phyloP scores from a whole-genome alignment of 495 filamentous ascomycete species.

The Cercophora samala region DNA sequence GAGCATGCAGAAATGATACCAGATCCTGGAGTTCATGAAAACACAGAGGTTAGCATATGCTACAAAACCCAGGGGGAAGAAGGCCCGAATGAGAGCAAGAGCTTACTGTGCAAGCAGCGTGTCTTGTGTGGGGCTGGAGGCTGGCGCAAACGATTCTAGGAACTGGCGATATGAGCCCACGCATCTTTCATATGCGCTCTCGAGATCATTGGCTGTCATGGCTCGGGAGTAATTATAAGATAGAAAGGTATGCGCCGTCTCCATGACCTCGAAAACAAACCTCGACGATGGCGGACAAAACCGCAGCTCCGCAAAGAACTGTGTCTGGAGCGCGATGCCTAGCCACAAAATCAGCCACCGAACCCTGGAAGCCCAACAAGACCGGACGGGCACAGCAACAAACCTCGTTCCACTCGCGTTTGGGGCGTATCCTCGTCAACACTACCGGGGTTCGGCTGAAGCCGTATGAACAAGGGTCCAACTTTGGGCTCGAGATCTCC shows the following conservation, averaged over 20 bases:
- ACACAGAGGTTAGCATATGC: background rate
- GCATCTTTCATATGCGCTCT: slow-evolving; percentile 28
- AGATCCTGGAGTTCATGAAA: slow-evolving; percentile 16
- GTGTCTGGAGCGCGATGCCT: slow-evolving; percentile 29
- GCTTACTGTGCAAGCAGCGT: slow-evolving; percentile 29
- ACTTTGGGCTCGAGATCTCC: slow-evolving; percentile 28
- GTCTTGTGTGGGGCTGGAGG: slow-evolving; percentile 17
- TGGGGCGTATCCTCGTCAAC: slow-evolving; percentile 26
- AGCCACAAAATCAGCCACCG: background rate
- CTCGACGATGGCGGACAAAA: slow-evolving; percentile 23
- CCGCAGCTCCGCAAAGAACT: slow-evolving; percentile 27
- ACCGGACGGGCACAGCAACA: background rate
- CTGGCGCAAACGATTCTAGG: background rate
- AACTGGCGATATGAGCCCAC: slow-evolving; percentile 17
- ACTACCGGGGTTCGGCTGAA: slow-evolving; percentile 18
- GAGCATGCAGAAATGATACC: slow-evolving; percentile 32
- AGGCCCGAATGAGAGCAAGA: background rate
- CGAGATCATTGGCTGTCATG: slow-evolving; percentile 30
- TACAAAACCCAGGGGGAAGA: background rate
- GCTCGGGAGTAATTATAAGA: slow-evolving; percentile 29
- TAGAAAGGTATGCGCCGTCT: slow-evolving; percentile 28
- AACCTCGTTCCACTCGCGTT: slow-evolving; percentile 30
- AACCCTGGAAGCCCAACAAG: background rate
- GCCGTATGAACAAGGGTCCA: slow-evolving; percentile 30
- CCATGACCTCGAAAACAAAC: slow-evolving; percentile 30